Conservation (phyloP, 768 basidiomycete species). For the Mycena rebaudengoi region DNA sequence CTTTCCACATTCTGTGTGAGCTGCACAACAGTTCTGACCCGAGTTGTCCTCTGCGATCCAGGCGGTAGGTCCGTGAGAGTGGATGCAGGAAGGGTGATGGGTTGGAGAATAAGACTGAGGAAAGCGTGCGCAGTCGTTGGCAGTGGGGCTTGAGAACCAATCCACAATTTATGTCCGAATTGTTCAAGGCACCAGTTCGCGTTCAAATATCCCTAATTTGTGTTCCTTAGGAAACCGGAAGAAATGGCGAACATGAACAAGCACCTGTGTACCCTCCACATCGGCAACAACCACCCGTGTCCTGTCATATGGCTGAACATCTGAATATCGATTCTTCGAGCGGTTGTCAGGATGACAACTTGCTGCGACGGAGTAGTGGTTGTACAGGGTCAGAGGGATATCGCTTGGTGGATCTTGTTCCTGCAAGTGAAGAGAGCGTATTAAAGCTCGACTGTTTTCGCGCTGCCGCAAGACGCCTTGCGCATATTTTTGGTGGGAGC, state of each 20-base stretch:
- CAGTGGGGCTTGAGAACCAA: constrained; percentile 86
- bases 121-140: constrained; percentile 76
- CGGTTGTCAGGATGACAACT: constrained; percentile 55
- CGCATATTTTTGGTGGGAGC: neutral
- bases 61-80: constrained; percentile 26
- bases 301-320: constrained; percentile 84
- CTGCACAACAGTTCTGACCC: constrained; percentile 81
- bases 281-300: constrained; percentile 68
- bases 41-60: no score
- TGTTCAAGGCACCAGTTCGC: constrained; percentile 87
- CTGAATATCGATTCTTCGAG: constrained; percentile 71
- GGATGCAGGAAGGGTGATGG: constrained; percentile 49
- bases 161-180: constrained; percentile 81
- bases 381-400: constrained; percentile 29
- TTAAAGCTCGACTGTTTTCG: constrained; percentile 28
- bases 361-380: constrained; percentile 66
- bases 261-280: constrained; percentile 4
- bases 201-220: constrained; percentile 69
- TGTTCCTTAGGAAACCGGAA: neutral
- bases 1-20: constrained; percentile 80
- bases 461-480: constrained; percentile 21
- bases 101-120: constrained; percentile 71
- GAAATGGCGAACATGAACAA: neutral
- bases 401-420: constrained; percentile 26
- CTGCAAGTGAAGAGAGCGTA: constrained; percentile 36